phyloP scores from a whole-genome alignment of 2,329 filamentous ascomycete genomes.

The Endocalyx cinctus region DNA sequence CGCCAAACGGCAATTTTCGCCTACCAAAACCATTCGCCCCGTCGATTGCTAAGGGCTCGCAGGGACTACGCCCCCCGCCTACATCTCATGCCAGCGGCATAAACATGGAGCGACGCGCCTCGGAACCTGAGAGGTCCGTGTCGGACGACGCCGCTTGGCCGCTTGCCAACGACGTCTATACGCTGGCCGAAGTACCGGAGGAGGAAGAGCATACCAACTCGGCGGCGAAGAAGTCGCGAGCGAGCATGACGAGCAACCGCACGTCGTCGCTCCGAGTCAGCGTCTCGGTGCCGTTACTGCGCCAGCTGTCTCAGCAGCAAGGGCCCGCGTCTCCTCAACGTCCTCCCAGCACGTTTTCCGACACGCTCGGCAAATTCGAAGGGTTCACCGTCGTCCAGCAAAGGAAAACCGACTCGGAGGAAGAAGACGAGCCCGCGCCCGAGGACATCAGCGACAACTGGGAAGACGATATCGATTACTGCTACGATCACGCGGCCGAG shows the following conservation, averaged over 20 bases:
- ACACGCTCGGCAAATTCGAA: constrained; percentile 45
- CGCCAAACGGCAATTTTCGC: constrained; percentile 41
- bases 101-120: too few relatives aligned
- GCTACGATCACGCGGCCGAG: constrained; percentile 64
- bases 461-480: constrained; percentile 69
- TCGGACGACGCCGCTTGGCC: constrained; percentile 41
- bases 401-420: constrained; percentile 20
- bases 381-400: constrained; percentile 33
- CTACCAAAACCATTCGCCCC: constrained; percentile 39
- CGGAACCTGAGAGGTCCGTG: too few relatives aligned
- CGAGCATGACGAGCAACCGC: constrained; percentile 42
- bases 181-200: constrained; percentile 57
- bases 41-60: constrained; percentile 11
- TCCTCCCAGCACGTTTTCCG: constrained; percentile 45
- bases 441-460: too few relatives aligned
- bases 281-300: constrained; percentile 51
- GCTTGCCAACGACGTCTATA: constrained; percentile 33
- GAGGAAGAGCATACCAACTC: constrained; percentile 53
- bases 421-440: constrained; percentile 25
- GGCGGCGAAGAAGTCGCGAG: constrained; percentile 33
- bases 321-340: constrained; percentile 23
- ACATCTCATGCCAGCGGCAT: too few relatives aligned
- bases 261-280: constrained; percentile 52
- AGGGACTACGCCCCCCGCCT: constrained; percentile 7
- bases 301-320: constrained; percentile 36